phyloP scores from a whole-genome alignment of 768 basidiomycete genomes.

The Rhodotorula graminis region DNA sequence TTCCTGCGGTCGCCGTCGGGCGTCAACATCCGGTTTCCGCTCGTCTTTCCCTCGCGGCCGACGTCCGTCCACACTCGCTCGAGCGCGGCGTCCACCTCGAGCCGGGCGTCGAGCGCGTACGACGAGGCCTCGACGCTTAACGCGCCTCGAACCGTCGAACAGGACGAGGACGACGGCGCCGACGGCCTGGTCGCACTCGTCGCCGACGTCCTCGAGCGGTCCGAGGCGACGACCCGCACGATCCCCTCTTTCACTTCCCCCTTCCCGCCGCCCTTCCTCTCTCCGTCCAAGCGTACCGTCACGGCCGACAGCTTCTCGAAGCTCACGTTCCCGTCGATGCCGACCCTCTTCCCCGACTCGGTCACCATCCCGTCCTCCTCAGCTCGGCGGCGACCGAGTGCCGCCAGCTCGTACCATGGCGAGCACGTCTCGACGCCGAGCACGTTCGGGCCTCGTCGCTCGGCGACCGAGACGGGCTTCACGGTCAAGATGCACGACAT shows the following conservation, averaged over 20 bases:
- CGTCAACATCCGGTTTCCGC: neutral
- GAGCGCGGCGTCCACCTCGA: neutral
- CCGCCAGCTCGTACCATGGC: neutral
- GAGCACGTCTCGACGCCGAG: neutral
- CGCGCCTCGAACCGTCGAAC: neutral
- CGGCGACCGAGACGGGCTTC: neutral
- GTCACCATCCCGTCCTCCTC: neutral
- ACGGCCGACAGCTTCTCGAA: neutral
- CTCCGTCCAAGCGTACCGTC: neutral
- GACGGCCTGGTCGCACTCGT: neutral
- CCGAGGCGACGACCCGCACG: neutral
- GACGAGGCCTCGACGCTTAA: neutral
- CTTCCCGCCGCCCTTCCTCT: slow-evolving; percentile 4
- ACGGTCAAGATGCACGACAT: neutral
- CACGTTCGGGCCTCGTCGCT: neutral
- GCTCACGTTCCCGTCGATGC: neutral
- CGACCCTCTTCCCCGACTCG: neutral
- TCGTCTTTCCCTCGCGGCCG: neutral
- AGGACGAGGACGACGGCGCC: neutral
- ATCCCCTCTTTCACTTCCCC: neutral
- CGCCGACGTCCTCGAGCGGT: neutral
- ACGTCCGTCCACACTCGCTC: neutral
- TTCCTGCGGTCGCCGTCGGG: neutral
- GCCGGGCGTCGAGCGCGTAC: neutral
- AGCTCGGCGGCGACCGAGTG: neutral